Evolutionary conservation across 2,329 filamentous ascomycete species (phyloP).

Genomic region (Lachnellula willkommii): DNA sequence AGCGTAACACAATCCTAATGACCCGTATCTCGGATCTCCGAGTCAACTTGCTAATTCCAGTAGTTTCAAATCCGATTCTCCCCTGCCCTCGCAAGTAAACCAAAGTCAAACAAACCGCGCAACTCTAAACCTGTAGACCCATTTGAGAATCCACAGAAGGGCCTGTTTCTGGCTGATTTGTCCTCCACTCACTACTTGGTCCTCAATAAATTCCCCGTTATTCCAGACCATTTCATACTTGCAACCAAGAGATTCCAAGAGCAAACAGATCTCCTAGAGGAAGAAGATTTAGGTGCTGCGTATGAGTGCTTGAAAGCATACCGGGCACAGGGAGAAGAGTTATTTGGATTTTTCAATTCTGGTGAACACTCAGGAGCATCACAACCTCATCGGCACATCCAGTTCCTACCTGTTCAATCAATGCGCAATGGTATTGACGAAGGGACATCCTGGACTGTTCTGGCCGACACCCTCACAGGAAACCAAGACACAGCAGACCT

Average conservation of each 20-base stretch:
- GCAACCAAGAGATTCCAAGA: constrained; percentile 57
- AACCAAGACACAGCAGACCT: constrained; percentile 16
- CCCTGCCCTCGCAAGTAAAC: constrained; percentile 62
- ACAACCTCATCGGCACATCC: constrained; percentile 66
- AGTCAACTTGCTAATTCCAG: constrained; percentile 1
- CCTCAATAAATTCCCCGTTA: constrained; percentile 70
- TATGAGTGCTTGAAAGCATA: constrained; percentile 54
- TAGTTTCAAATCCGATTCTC: constrained; percentile 72
- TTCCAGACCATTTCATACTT: constrained; percentile 67
- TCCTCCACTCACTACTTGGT: constrained; percentile 57
- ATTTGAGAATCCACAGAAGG: constrained; percentile 54
- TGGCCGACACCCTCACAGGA: constrained; percentile 39
- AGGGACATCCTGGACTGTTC: constrained; percentile 42
- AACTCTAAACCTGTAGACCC: constrained; percentile 48
- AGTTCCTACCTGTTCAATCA: constrained; percentile 60
- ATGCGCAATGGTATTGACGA: constrained; percentile 49
- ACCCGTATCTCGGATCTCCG: background rate
- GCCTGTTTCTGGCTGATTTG: constrained; percentile 50
- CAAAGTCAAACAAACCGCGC: constrained; percentile 39
- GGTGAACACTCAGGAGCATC: constrained; percentile 64
- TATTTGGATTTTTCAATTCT: constrained; percentile 48
- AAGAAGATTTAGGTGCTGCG: constrained; percentile 54
- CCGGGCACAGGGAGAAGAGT: constrained; percentile 37
- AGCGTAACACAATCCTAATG: background rate
- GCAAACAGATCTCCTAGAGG: constrained; percentile 60